Evolutionary conservation across 495 filamentous ascomycete genomes (phyloP), one percentile per base, ranked within the genome.

Genomic region (Pseudevernia furfuracea): DNA sequence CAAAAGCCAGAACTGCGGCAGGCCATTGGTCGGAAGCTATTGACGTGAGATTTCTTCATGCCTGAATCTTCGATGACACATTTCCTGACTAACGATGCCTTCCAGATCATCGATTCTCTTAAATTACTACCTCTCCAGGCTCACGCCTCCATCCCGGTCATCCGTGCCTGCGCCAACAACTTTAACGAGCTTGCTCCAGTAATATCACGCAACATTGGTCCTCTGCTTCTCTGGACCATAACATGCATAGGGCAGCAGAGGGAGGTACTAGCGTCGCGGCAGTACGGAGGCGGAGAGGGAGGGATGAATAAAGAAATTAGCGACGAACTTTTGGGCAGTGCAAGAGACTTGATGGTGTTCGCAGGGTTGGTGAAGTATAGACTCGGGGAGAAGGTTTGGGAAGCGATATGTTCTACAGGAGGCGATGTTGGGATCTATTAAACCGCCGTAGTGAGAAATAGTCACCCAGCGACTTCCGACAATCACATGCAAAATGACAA

Each of bases 281-380:
- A 83, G 65, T 97, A 85, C 72, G 88, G 87, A 60, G 91, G 90
- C 70, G 86, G 87, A 62, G 88, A 87, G 62, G 91, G 90, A 69
- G 85, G 87, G 61, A 87, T 85, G 66, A 86, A 85, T 67, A 80
- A 83, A 63, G 80, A 82, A 62, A 82, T 94, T 74, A 81, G 87
- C 28, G 84, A 87, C 48, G 78, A 87, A 68, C 76, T 96, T 68
- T 83, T 88, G 74, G 82, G 86, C 69, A 88, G 85, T 71, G 90
- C 87, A 58, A 88, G 89, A 71, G 94, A 96, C 76, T 73, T 96
- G 62, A 95, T 93, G 81, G 86, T 95, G 41, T 98, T 96, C 78
- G 93, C 93, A 19, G 92, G 94, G 36, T 86, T 96, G 81, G 84
- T 98, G 69, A 87, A 90, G 72, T 98, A 96, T 75, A 86, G 92